A percentile compares a stretch with the other conserved stretches of the same genome.
phyloP scores from a whole-genome alignment of 2,329 filamentous ascomycete genomes.

The Trichoderma sp. region DNA sequence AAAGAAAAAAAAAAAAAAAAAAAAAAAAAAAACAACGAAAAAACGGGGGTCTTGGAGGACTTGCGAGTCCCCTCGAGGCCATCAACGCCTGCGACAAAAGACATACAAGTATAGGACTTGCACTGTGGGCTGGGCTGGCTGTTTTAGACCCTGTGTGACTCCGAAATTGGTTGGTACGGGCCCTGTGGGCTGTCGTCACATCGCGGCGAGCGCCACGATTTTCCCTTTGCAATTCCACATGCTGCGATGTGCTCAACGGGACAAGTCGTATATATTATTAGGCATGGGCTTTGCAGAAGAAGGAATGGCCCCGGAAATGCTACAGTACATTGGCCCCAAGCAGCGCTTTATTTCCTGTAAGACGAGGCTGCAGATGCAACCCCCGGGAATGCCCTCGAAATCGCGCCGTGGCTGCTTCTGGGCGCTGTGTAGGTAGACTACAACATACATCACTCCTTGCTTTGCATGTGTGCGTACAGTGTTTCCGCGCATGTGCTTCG shows the following conservation, averaged over 20 bases:
- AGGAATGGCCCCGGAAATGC: background rate
- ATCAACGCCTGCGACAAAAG: conserved; percentile 6
- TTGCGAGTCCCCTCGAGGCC: background rate
- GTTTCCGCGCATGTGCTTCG: background rate
- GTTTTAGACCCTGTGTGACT: conserved; percentile 24
- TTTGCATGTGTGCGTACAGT: background rate
- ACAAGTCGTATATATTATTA: background rate
- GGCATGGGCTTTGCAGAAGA: background rate
- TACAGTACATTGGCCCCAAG: background rate
- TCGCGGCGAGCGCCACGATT: conserved; percentile 1
- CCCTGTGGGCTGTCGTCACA: conserved; percentile 18
- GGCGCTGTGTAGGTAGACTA: background rate
- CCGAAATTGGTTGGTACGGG: conserved; percentile 20
- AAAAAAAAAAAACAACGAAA: background rate
- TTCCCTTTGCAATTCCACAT: background rate
- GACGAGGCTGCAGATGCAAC: background rate
- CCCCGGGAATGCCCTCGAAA: background rate
- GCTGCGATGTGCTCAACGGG: conserved; percentile 1
- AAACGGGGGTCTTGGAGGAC: background rate
- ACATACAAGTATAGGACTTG: background rate
- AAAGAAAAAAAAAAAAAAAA: background rate
- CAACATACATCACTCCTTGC: background rate
- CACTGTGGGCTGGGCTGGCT: background rate
- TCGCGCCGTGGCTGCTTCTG: background rate
- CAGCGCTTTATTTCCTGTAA: background rate